Conservation (phyloP, 495 filamentous ascomycete genomes). For the Neurospora sp. region DNA sequence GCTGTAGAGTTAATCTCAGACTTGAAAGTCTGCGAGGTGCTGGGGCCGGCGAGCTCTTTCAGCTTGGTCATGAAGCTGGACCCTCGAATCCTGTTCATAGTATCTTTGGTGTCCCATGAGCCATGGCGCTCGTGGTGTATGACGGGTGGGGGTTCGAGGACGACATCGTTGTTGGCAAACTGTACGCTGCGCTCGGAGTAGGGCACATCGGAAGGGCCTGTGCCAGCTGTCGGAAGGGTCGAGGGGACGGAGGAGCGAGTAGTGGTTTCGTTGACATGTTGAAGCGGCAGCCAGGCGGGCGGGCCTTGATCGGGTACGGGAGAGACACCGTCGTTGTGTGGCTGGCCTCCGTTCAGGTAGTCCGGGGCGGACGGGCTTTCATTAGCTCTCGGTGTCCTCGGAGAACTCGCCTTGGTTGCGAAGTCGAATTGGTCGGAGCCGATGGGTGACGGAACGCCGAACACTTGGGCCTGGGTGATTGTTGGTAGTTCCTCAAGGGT, state of each 20-base stretch:
- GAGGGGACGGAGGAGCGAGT: neutral
- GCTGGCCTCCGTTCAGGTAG: slow-evolving; percentile 33
- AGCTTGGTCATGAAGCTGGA: slow-evolving; percentile 60
- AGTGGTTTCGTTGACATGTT: slow-evolving; percentile 5
- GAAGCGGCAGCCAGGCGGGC: neutral
- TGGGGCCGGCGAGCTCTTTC: slow-evolving; percentile 45
- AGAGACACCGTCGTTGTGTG: slow-evolving; percentile 22
- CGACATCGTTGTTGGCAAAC: slow-evolving; percentile 43
- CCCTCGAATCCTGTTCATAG: slow-evolving; percentile 41
- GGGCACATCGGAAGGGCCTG: slow-evolving; percentile 9
- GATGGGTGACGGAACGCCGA: slow-evolving; percentile 10
- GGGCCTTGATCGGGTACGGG: slow-evolving; percentile 6
- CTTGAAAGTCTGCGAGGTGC: slow-evolving; percentile 38
- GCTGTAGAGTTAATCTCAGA: slow-evolving; percentile 23
- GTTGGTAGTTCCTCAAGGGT: slow-evolving; percentile 18
- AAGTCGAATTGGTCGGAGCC: slow-evolving; percentile 25
- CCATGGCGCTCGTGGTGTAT: slow-evolving; percentile 40
- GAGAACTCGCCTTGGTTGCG: slow-evolving; percentile 13
- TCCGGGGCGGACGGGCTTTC: slow-evolving; percentile 17
- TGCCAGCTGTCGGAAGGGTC: neutral
- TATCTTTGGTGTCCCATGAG: slow-evolving; percentile 50
- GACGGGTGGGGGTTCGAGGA: slow-evolving; percentile 30
- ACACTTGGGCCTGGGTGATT: slow-evolving; percentile 17
- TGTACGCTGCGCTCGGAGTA: slow-evolving; percentile 45
- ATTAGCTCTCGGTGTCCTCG: slow-evolving; percentile 8